Evolutionary conservation across 2,329 filamentous ascomycete species (phyloP).

Genomic region (Neoscytalidium dimidiatum): DNA sequence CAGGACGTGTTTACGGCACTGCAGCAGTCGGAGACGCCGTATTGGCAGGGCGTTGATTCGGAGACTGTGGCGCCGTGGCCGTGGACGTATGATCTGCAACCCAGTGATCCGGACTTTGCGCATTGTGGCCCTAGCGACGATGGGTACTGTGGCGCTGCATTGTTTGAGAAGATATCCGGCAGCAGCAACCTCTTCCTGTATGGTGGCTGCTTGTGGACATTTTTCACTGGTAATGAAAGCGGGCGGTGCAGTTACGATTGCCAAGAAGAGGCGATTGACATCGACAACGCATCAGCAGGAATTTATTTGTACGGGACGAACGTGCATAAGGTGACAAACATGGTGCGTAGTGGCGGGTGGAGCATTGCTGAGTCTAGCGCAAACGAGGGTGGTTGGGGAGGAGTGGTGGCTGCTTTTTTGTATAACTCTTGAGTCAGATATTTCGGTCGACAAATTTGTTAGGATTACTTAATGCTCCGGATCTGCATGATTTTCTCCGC

Average conservation of each 20-base stretch:
- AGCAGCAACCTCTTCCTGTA: constrained; percentile 9
- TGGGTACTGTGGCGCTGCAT: constrained; percentile 20
- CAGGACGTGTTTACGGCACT: constrained; percentile 54
- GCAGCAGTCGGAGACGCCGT: constrained; percentile 59
- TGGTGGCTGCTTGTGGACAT: constrained; percentile 17
- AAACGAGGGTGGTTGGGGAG: constrained; percentile 19
- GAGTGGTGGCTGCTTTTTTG: constrained; percentile 19
- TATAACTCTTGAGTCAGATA: constrained; percentile 13
- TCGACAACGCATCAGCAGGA: neutral
- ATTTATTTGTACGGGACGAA: constrained; percentile 15
- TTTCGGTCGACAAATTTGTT: constrained; percentile 7
- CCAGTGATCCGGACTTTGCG: constrained; percentile 34
- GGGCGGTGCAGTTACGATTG: neutral
- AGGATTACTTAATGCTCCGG: neutral
- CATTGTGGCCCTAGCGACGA: constrained; percentile 23
- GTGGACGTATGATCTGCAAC: constrained; percentile 39
- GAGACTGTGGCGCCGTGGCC: constrained; percentile 39
- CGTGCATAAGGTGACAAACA: constrained; percentile 14
- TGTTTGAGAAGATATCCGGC: constrained; percentile 3
- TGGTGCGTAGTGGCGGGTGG: constrained; percentile 1
- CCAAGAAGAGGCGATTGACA: constrained; percentile 7
- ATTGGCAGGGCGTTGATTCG: constrained; percentile 36
- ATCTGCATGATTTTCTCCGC: neutral
- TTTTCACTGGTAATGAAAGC: constrained; percentile 4
- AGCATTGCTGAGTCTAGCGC: neutral